Evolutionary conservation across 176 grass and related monocot genomes (phyloP), one percentile per base, ranked within the genome.

Genomic region (Ampelocalamus luodianensis): DNA sequence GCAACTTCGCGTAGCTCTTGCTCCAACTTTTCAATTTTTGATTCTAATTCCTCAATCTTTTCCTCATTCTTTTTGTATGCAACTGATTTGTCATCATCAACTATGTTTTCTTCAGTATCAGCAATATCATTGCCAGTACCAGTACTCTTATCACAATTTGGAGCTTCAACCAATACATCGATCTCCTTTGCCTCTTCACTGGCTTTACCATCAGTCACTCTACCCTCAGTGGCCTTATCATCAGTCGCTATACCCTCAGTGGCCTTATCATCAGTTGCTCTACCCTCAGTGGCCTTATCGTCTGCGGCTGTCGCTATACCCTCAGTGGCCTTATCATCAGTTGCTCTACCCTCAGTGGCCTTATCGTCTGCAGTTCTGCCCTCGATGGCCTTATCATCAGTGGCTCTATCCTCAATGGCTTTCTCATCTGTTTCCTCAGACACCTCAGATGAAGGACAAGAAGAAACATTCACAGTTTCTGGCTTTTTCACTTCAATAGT

Each of bases 121-220:
- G 76, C 76, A 77, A 84, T 88, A 51, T 99, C 97, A 58, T 95
- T 87, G 20, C 96, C 92, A 81, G 93, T 99, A n/a, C 81, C 85
- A 80, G 68, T 92, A 88, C 93, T 96, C 67, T 92, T 86, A 83
- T 99, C 91, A 78, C 88, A 96, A 63, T 82, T 89, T 18, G 97
- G 93, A 81, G 92, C 93, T 82, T 91, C 93, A 63, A 96, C 90
- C 69, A 98, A 68, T 36, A 99, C 73, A 92, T 99, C 91, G 0
- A 99, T 96, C 76, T 92, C 93, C 82, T 96, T 99, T 51, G 87
- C 88, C 70, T 99, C 93, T 87, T 96, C 93, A 64, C 55, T 73
- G 12, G 37, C 74, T 77, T 71, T 90, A 89, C 68, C 79, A 74
- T 74, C 61, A 72, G 74, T 58, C 22, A 71, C 66, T 85, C 38